Evolutionary conservation across 345 rosid species (phyloP), one percentile per base, ranked within the genome.

Genomic region (Hibiscus mutabilis): DNA sequence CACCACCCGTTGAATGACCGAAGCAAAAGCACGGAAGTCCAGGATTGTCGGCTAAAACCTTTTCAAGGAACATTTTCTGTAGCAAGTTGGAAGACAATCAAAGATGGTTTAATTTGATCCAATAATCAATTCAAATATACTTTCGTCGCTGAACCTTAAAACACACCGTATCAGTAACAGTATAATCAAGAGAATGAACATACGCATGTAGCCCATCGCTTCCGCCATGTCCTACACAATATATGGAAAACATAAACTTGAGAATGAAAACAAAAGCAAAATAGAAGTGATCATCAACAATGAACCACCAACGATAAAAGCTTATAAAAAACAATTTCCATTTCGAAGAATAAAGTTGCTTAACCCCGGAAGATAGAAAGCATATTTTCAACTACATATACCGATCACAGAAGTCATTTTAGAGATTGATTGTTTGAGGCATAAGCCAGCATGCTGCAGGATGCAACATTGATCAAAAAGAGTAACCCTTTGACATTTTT

Each of bases 1-100:
- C 95, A 40, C 87, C 98, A 31, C 97, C 97, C 1, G 97, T 91
- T 33, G 97, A 94, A 74, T 94, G 98, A 64, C 98, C 97, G 74
- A 94, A 79, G 76, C 90, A 88, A 80, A 94, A 94, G 82, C 96
- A 94, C 3, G 92, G 96, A 29, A 90, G 81, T 66, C 85, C 88
- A 16, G 89, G 93, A 77, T 91, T 83, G 56, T 88, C 96, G 24
- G 84, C 62, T 57, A 85, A 71, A 52, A 90, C 88, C 75, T 86
- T 94, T 2, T 84, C 91, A 51, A 91, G 79, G 76, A 80, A 89
- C 42, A 81, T 79, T 78, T 91, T 90, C 68, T 57, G 61, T 22
- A 57, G 33, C 60, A 57, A 57, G 61, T 31, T 24, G 61, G 16
- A 22, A 57, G 61, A 57, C 33, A 12, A 57, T 10, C 15, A 22